Evolutionary conservation across 805 yeast species (phyloP).

Genomic region (Myxozyma melibiosi): DNA sequence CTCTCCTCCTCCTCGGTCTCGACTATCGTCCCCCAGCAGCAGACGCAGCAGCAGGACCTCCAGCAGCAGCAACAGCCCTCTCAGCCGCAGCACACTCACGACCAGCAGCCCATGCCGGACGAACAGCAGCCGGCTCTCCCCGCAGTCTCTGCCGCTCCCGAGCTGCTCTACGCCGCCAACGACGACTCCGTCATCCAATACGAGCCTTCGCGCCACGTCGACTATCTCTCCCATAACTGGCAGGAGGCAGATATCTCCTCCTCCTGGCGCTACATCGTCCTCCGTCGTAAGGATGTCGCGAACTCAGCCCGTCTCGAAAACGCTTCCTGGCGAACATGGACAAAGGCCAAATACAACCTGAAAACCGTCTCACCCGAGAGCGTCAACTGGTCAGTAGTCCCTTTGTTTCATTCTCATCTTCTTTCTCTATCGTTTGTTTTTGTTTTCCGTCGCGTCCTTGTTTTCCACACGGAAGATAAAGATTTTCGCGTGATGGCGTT

Average conservation of each 20-base stretch:
- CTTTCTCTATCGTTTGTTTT: not conserved
- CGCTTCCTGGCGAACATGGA: slow-evolving; percentile 96
- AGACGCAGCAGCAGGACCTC: not conserved
- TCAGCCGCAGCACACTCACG: not conserved
- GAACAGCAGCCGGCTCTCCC: not conserved
- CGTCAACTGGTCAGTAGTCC: slow-evolving; percentile 68
- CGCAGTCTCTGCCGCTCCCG: slow-evolving; percentile 25
- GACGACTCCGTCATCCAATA: slow-evolving; percentile 80
- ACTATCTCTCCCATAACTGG: slow-evolving; percentile 95
- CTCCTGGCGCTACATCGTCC: slow-evolving; percentile 92
- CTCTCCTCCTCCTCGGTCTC: slow-evolving; percentile 6
- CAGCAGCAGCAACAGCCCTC: not conserved
- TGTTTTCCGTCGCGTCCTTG: too few species aligned
- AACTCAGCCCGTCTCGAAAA: slow-evolving; percentile 77
- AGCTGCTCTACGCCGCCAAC: slow-evolving; percentile 27
- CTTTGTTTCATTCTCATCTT: not conserved
- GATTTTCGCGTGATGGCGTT: too few species aligned
- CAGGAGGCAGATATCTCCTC: slow-evolving; percentile 89
- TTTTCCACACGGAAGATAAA: too few species aligned
- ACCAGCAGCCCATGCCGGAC: not conserved
- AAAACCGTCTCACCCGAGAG: slow-evolving; percentile 85
- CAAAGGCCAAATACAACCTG: slow-evolving; percentile 67
- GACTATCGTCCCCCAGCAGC: not conserved
- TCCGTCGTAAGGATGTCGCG: slow-evolving; percentile 81
- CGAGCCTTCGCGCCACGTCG: slow-evolving; percentile 90